Conservation (phyloP, 2,329 filamentous ascomycete genomes). For the Exophiala spinifera region DNA sequence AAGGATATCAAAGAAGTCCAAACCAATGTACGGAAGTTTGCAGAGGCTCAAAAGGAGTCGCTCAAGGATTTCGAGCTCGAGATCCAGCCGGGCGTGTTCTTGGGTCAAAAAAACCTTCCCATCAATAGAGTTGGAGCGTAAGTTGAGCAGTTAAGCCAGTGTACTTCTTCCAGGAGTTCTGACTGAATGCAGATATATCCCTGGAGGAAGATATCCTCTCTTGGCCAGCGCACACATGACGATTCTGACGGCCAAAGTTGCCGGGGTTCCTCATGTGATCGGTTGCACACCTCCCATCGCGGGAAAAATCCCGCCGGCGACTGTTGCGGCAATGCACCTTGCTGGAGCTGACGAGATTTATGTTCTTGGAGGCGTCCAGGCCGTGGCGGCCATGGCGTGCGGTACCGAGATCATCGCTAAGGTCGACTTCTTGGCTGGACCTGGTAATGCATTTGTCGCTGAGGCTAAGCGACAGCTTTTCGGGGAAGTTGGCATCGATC, state of each 20-base stretch:
- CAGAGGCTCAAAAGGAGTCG: constrained; percentile 45
- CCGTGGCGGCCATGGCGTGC: constrained; percentile 52
- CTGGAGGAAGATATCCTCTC: constrained; percentile 52
- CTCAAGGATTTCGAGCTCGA: constrained; percentile 53
- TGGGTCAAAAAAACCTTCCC: constrained; percentile 50
- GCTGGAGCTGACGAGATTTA: constrained; percentile 53
- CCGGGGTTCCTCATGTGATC: constrained; percentile 51
- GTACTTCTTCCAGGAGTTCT: too few relatives aligned
- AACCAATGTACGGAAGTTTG: constrained; percentile 50
- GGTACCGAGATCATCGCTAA: constrained; percentile 51
- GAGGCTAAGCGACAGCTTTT: constrained; percentile 55
- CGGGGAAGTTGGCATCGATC: constrained; percentile 54
- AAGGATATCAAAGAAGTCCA: constrained; percentile 54
- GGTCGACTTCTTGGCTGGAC: constrained; percentile 53
- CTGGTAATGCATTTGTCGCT: constrained; percentile 55
- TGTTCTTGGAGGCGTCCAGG: constrained; percentile 53
- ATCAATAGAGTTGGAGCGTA: constrained; percentile 42
- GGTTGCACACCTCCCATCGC: constrained; percentile 53
- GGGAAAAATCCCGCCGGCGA: constrained; percentile 48
- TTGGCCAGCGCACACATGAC: constrained; percentile 57
- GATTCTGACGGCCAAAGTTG: constrained; percentile 54
- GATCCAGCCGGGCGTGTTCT: constrained; percentile 49
- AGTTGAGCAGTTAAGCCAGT: too few relatives aligned
- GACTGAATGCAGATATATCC: constrained; percentile 44
- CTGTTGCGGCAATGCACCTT: constrained; percentile 50